Base-by-base conservation (phyloP, 1,284 basidiomycete genomes). In the Microbotryum saponariae region DNA sequence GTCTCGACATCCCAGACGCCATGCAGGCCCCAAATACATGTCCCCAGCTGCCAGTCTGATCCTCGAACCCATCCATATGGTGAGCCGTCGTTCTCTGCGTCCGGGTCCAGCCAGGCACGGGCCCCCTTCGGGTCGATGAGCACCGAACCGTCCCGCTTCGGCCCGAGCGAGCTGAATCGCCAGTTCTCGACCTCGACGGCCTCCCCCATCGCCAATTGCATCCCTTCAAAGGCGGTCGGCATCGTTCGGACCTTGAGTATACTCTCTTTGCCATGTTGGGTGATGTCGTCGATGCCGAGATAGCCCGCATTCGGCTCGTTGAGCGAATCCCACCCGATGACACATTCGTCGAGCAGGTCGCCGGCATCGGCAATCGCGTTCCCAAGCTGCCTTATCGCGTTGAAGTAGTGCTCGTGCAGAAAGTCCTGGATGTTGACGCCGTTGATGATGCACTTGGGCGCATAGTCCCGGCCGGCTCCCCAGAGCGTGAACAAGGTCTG, bases 251-350 rank as follows among this genome's bases (percentile, higher is more conserved):
- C 82, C 42, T 75, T 74, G n/a, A 97, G 78, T 25, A 69, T 63
- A 51, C 61, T 65, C 44, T 73, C 71, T 51, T 73, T 71, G 8
- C 75, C 73, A 49, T 74, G 70, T 46, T 59, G 51, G 31, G 65
- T 63, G 49, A 77, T 64, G 74, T 93, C 83, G 1, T 80, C 76
- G 74, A 86, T 85, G 1, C 89, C 89, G 53, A 89, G 82, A 61
- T 93, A 79, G 0, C 93, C 94, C 67, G 92, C 89, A 52, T 85
- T 87, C 0, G 94, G 93, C 76, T 98, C 94, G 74, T 97, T 97
- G 77, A 97, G 78, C 70, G 86, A 88, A 74, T 98, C 94, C 94
- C 94, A 97, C 0, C 94, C 94, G 60, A 97, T 85, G 27, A 98
- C 83, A 67, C 89, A 91, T 50, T 85, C 83, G 53, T 97, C 93